Evolutionary conservation across 495 filamentous ascomycete genomes (phyloP).

Genomic region (Geoglossum glabrum): DNA sequence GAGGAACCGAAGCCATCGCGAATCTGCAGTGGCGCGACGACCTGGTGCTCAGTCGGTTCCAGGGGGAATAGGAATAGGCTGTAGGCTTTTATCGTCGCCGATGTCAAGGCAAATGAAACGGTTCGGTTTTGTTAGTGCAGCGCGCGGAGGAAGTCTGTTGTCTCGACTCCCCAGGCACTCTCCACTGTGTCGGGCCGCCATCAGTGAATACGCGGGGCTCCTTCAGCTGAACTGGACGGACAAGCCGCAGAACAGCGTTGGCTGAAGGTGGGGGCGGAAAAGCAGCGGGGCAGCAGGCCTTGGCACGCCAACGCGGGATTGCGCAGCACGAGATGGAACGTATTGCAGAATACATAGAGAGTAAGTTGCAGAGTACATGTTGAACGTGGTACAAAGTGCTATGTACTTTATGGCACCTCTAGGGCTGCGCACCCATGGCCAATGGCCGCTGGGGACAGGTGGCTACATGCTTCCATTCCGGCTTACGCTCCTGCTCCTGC

Average conservation of each 20-base stretch:
- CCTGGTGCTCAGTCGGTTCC: background rate
- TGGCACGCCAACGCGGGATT: background rate
- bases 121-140: background rate
- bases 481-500: conserved; percentile 3
- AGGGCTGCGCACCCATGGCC: no score
- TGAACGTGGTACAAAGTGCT: background rate
- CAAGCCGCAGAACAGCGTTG: background rate
- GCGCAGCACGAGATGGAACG: no score
- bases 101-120: background rate
- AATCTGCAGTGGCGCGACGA: background rate
- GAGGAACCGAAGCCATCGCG: background rate
- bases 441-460: no score
- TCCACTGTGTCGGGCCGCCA: background rate
- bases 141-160: no score
- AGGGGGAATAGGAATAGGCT: background rate
- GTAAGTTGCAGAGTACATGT: no score
- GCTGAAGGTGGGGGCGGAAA: background rate
- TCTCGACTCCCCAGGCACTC: background rate
- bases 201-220: background rate
- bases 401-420: no score
- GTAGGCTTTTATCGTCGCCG: background rate
- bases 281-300: background rate
- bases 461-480: background rate
- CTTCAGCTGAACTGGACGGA: background rate
- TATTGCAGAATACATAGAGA: no score